These are phyloP conservation scores for Fusarium sp. DNA, from an alignment of 2,329 filamentous ascomycete genomes.

Conservation along the genomic window DNA sequence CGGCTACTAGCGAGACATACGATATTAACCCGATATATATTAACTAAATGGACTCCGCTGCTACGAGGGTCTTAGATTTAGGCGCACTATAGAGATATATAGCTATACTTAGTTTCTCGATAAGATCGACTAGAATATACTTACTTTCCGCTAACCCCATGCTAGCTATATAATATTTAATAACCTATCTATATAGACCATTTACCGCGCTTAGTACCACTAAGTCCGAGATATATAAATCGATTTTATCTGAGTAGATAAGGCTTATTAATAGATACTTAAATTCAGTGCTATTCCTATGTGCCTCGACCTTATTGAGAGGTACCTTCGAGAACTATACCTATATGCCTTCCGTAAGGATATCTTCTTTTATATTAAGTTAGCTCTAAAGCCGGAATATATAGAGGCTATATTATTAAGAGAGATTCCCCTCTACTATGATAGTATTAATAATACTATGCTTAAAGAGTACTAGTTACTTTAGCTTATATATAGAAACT, in stretches of 20 bases:
- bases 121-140: conserved; percentile 1
- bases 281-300: not conserved
- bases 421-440: too few species aligned
- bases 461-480: too few species aligned
- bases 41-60: not conserved
- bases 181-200: not conserved
- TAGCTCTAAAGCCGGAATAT: too few species aligned
- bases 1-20: not conserved
- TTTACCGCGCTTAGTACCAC: conserved; percentile 1
- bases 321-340: not conserved
- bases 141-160: not conserved
- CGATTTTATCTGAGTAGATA: not conserved
- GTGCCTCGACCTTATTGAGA: not conserved
- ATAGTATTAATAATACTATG: too few species aligned
- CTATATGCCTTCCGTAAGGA: conserved; percentile 4
- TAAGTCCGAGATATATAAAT: not conserved
- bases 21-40: not conserved
- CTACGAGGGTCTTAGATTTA: not conserved
- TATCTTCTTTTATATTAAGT: too few species aligned
- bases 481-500: too few species aligned
- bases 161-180: conserved; percentile 6
- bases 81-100: not conserved
- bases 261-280: conserved; percentile 1
- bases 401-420: too few species aligned
- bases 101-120: conserved; percentile 10